Conservation (phyloP, 805 yeast species). For the Wickerhamomyces queroliae region DNA sequence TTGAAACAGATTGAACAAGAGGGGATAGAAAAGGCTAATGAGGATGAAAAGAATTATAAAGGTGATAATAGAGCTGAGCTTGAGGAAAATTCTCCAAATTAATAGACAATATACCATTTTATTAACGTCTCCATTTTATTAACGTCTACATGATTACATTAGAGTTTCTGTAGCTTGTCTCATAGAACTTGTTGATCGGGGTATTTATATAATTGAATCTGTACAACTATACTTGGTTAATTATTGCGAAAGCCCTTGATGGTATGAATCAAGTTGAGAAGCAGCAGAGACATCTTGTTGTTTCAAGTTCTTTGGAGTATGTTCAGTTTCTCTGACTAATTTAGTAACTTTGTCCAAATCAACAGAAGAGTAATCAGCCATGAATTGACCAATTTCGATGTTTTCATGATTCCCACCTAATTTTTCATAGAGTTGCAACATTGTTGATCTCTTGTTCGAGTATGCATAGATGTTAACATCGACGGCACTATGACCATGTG, state of each 20-base stretch:
- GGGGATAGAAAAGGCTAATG: conserved; percentile 55
- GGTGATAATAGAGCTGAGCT: not conserved
- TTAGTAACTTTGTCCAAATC: conserved; percentile 45
- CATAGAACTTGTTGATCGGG: too few relatives aligned
- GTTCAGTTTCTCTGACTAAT: conserved; percentile 42
- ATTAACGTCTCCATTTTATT: too few relatives aligned
- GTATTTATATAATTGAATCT: too few relatives aligned
- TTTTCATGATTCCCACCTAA: conserved; percentile 83
- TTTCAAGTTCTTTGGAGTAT: conserved; percentile 20
- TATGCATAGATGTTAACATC: conserved; percentile 90
- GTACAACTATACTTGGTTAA: too few relatives aligned
- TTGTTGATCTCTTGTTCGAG: conserved; percentile 48
- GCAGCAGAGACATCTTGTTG: not conserved
- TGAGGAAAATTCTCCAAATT: too few relatives aligned
- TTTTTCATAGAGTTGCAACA: conserved; percentile 32
- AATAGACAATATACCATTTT: too few relatives aligned
- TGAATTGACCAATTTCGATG: conserved; percentile 72
- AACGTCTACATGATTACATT: too few relatives aligned
- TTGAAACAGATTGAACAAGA: conserved; percentile 48
- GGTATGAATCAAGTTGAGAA: not conserved
- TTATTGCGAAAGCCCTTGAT: too few relatives aligned
- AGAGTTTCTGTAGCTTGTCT: too few relatives aligned
- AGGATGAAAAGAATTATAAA: conserved; percentile 10
- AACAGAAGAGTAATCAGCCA: conserved; percentile 47
- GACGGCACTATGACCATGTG: conserved; percentile 94